These are phyloP conservation scores for Suillus spraguei DNA, from an alignment of 768 basidiomycete genomes.

Conservation along the genomic window DNA sequence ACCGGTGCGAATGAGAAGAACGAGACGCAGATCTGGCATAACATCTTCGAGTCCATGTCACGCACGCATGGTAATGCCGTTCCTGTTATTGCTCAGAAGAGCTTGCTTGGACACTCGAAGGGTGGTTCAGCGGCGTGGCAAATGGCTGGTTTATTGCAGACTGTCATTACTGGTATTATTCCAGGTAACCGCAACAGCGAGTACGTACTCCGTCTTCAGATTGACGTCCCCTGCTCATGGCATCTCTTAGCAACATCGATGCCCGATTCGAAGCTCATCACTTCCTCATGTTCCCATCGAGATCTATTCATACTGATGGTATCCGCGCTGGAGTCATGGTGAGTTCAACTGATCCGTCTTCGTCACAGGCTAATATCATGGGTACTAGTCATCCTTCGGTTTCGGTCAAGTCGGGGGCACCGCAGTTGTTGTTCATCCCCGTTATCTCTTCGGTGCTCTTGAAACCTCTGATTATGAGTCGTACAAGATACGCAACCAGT, in stretches of 20 bases:
- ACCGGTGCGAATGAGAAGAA: slow-evolving; percentile 95
- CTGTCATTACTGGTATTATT: slow-evolving; percentile 80
- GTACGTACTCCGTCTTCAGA: slow-evolving; percentile 50
- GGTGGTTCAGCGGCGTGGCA: slow-evolving; percentile 99
- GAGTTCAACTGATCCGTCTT: slow-evolving; percentile 22
- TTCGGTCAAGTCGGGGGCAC: slow-evolving; percentile 99
- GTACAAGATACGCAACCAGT: slow-evolving; percentile 72
- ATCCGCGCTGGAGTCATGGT: slow-evolving; percentile 89
- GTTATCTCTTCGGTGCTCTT: slow-evolving; percentile 84
- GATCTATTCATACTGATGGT: slow-evolving; percentile 92
- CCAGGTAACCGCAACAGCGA: slow-evolving; percentile 97
- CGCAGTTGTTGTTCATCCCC: slow-evolving; percentile 86
- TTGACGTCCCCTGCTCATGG: slow-evolving; percentile 3
- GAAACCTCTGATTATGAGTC: slow-evolving; percentile 74
- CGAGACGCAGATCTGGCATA: slow-evolving; percentile 96
- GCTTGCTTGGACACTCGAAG: slow-evolving; percentile 95
- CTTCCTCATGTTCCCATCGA: slow-evolving; percentile 96
- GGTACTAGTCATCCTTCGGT: slow-evolving; percentile 82
- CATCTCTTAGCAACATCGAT: slow-evolving; percentile 78
- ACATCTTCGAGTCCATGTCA: slow-evolving; percentile 84
- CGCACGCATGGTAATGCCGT: slow-evolving; percentile 96
- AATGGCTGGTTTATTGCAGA: slow-evolving; percentile 89
- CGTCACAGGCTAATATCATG: neutral
- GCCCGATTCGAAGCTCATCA: slow-evolving; percentile 87
- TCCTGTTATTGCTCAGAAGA: slow-evolving; percentile 97